Evolutionary conservation across 108 stramenopile genomes (phyloP), one percentile per base, ranked within the genome.

Genomic region (Pseudonitzschia pungens): DNA sequence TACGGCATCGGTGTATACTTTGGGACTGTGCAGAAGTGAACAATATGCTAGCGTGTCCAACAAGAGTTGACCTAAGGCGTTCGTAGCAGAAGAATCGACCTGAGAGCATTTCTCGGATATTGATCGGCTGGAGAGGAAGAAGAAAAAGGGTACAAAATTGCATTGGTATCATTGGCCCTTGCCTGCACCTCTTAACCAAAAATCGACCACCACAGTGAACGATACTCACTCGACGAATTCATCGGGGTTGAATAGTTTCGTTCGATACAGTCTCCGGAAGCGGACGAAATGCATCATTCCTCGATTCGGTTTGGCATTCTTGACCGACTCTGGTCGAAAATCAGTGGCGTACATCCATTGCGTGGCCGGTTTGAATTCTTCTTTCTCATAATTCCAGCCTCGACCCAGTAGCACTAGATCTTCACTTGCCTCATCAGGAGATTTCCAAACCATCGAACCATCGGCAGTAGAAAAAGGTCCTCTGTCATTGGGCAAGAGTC

Each of bases 271-370:
- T 33, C 79, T 72, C 55, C 87, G 83, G 71, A 79, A 84, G 43
- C 87, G 81, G 2, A 89, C 85, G 24, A 70, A 86, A 57, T 86
- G 81, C 59, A 84, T 42, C 43, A 76, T 68, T 50, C 85, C 81
- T 42, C 78, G 76, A 33, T 80, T 70, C 20, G 78, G 73, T 32
- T 78, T 72, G 18, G 87, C 83, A 68, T 73, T 68, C 43, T 52
- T 29, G 12, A 88, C 33, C 6, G 81, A 66, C n/a, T 73, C 76
- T 8, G 66, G 22, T 20, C 73, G 62, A 65, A 88, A 88, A 52
- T 88, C 87, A 4, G 43, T 71, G 14, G 81, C 81, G 52, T 88
- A 88, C 55, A 73, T 58, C 87, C 87, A 88, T 42, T 81, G 76
- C 18, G 77, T 77, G 16, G 53, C 42, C 32, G 64, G 73, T 3